Percentiles rank a stretch among this genome's conserved stretches.
These are phyloP conservation scores for Neonectria coccinea DNA, from an alignment of 2,329 filamentous ascomycete species.

Conservation along the genomic window DNA sequence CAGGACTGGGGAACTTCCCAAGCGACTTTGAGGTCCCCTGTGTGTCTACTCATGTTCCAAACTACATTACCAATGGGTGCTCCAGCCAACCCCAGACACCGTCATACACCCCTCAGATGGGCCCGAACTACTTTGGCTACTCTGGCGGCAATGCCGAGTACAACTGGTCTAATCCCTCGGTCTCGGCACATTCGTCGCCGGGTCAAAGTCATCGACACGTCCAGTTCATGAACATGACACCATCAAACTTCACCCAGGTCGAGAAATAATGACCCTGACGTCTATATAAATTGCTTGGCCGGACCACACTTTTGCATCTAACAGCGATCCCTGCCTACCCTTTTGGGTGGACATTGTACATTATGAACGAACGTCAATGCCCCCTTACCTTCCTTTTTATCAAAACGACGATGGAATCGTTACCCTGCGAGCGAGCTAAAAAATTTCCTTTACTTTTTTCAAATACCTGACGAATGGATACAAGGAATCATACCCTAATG, in stretches of 20 bases:
- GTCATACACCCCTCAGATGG: conserved; percentile 57
- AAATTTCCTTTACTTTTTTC: conserved; percentile 30
- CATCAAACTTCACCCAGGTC: conserved; percentile 44
- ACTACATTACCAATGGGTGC: conserved; percentile 57
- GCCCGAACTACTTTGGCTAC: conserved; percentile 55
- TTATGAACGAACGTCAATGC: conserved; percentile 31
- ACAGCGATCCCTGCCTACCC: conserved; percentile 26
- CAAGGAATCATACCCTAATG: conserved; percentile 46
- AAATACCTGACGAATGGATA: conserved; percentile 40
- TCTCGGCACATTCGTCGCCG: conserved; percentile 51
- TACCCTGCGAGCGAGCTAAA: conserved; percentile 29
- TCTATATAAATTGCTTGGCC: conserved; percentile 10
- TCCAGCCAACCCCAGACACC: conserved; percentile 63
- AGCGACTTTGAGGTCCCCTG: conserved; percentile 59
- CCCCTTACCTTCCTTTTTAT: conserved; percentile 12
- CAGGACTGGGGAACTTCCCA: conserved; percentile 59
- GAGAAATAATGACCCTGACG: conserved; percentile 32
- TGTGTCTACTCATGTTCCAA: conserved; percentile 56
- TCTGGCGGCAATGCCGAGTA: conserved; percentile 60
- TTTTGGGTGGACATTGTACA: conserved; percentile 37
- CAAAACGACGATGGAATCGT: conserved; percentile 22
- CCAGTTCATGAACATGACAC: conserved; percentile 53
- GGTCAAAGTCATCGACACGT: conserved; percentile 47
- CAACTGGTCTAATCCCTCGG: conserved; percentile 62
- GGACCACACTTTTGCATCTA: conserved; percentile 31